Percentiles rank a stretch among this genome's conserved stretches.
These are phyloP conservation scores for Leccinum broughii DNA, from an alignment of 768 basidiomycete species.

Conservation along the genomic window DNA sequence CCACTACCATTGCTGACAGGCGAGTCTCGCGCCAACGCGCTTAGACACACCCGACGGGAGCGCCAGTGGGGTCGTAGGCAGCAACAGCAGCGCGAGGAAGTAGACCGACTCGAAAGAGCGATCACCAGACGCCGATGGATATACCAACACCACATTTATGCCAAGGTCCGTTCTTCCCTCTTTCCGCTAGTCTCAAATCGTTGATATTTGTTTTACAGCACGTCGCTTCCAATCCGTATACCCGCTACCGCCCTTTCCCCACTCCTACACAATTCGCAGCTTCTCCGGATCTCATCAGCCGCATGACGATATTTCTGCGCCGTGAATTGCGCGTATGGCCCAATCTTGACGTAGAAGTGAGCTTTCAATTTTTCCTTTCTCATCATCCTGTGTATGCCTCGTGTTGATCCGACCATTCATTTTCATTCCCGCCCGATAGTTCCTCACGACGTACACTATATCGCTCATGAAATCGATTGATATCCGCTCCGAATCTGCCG, in stretches of 20 bases:
- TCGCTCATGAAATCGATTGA: conserved; percentile 93
- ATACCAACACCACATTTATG: conserved; percentile 77
- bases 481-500: conserved; percentile 85
- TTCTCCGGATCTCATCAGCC: conserved; percentile 69
- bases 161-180: conserved; percentile 59
- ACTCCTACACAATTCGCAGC: conserved; percentile 80
- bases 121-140: conserved; percentile 76
- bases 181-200: background rate
- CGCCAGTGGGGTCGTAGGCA: conserved; percentile 59
- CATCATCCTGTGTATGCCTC: background rate
- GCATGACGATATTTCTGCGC: conserved; percentile 79
- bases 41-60: conserved; percentile 37
- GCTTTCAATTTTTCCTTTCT: conserved; percentile 19
- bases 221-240: conserved; percentile 83
- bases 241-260: conserved; percentile 89
- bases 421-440: conserved; percentile 46
- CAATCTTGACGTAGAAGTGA: conserved; percentile 85
- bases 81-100: conserved; percentile 52
- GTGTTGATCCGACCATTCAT: conserved; percentile 15
- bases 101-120: conserved; percentile 73
- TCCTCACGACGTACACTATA: conserved; percentile 84
- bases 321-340: conserved; percentile 88
- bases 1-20: conserved; percentile 38
- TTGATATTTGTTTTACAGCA: conserved; percentile 54
- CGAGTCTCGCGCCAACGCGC: conserved; percentile 30